A percentile compares a stretch with the other conserved stretches of the same genome.
Conservation (phyloP, 768 basidiomycete species). For the Termitomyces sp. region DNA sequence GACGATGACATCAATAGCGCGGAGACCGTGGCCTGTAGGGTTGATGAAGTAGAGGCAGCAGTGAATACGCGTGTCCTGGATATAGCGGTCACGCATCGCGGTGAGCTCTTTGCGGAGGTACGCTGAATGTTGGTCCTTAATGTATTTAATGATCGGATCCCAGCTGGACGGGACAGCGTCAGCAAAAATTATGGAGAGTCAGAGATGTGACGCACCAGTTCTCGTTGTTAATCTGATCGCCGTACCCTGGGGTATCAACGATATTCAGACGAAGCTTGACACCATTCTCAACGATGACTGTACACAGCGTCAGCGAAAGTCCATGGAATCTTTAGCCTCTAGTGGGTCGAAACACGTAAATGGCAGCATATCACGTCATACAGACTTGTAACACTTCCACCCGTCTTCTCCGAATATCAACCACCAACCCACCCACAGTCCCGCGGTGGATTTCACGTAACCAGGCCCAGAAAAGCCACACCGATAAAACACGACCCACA, state of each 20-base stretch:
- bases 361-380: conserved; percentile 6
- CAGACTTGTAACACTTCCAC: background rate
- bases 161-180: conserved; percentile 54
- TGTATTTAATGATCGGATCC: conserved; percentile 99
- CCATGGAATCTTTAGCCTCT: background rate
- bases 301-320: background rate
- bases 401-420: background rate
- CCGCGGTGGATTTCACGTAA: background rate
- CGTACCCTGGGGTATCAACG: conserved; percentile 97
- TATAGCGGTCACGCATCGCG: conserved; percentile 97
- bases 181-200: background rate
- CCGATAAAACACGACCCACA: background rate
- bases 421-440: background rate
- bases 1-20: conserved; percentile 96
- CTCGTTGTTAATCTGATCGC: conserved; percentile 99
- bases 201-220: conserved; percentile 65
- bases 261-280: conserved; percentile 95
- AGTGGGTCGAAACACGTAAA: conserved; percentile 7
- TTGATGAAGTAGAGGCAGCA: conserved; percentile 98
- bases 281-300: conserved; percentile 95
- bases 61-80: conserved; percentile 98
- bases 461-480: background rate
- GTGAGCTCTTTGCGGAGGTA: conserved; percentile 99
- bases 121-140: conserved; percentile 98
- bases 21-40: conserved; percentile 96